Evolutionary conservation across 2,329 filamentous ascomycete species (phyloP), one percentile per base, ranked within the genome.

Genomic region (Colletotrichum destructivum): DNA sequence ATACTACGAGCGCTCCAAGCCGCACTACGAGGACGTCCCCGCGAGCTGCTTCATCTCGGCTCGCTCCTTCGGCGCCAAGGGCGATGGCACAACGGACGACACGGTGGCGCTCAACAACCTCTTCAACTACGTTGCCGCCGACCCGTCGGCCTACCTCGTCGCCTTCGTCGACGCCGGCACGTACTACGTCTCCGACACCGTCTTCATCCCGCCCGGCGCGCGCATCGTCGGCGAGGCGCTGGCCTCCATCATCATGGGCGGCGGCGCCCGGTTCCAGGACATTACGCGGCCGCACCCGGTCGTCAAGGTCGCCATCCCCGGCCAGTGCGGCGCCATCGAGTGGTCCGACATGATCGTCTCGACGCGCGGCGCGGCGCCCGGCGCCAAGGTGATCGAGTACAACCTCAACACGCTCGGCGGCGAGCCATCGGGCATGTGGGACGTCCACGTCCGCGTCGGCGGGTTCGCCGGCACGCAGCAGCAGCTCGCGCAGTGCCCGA

Each of bases 1-100:
- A 31, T 90, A 93, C 79, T 95, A 93, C 78, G 90, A 93, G 77
- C 89, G 91, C 21, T 92, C 93, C 75, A 94, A 93, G 85, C 94
- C 94, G 7, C 89, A 94, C 75, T 97, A 96, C 78, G 88, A 90
- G 67, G 80, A 86, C 38, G 77, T 91, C 4, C 82, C 89, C 0
- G 85, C 86, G 1, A 85, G 84, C 2, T 84, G 87, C 8, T 94
- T 96, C 78, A 79, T 94, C 76, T 93, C 90, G 69, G 90, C 94
- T 77, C 93, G 93, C 75, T 85, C 84, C 16, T 84, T 84, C 16
- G 93, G 93, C 47, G 92, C 91, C 66, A 90, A 87, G 76, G 94
- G 94, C 73, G 93, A 96, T 76, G 94, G 93, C 46, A 79, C 80
- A 2, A 91, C 92, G 1, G 94, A 96, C 75, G 94, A 96, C 78